These are phyloP conservation scores for Pseudogymnoascus sp. DNA, from an alignment of 2,329 filamentous ascomycete species.

Conservation along the genomic window DNA sequence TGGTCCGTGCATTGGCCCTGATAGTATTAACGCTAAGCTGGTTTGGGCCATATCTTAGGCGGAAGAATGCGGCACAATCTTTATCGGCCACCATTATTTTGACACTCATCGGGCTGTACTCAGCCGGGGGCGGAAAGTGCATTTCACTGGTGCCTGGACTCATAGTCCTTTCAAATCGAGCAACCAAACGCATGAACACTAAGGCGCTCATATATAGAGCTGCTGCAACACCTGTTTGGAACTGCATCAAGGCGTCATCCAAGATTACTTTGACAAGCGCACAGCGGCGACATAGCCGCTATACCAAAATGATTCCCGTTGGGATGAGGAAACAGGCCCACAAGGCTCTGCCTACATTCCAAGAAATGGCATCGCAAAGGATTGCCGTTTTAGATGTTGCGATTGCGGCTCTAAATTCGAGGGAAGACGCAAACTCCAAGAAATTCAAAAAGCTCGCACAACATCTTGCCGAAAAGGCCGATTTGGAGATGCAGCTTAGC, in stretches of 20 bases:
- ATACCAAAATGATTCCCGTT: neutral
- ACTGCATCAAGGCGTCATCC: neutral
- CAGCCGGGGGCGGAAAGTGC: neutral
- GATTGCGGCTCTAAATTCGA: neutral
- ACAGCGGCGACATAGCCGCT: neutral
- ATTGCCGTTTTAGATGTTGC: neutral
- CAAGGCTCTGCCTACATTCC: neutral
- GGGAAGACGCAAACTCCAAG: neutral
- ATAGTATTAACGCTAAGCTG: neutral
- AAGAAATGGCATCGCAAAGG: neutral
- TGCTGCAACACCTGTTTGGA: neutral
- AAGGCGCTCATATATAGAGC: neutral
- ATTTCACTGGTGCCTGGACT: conserved; percentile 3
- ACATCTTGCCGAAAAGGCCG: conserved; percentile 1
- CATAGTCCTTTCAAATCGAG: neutral
- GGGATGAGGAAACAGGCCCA: conserved; percentile 1
- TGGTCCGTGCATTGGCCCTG: neutral
- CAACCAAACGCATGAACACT: neutral
- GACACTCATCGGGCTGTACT: neutral
- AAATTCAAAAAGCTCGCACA: neutral
- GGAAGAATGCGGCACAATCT: conserved; percentile 1
- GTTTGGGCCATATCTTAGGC: neutral
- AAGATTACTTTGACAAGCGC: neutral
- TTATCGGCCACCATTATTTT: conserved; percentile 6
- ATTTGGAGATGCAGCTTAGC: neutral